Evolutionary conservation across 441 rosid genomes (phyloP).

Genomic region (Syzygium syzygioides): DNA sequence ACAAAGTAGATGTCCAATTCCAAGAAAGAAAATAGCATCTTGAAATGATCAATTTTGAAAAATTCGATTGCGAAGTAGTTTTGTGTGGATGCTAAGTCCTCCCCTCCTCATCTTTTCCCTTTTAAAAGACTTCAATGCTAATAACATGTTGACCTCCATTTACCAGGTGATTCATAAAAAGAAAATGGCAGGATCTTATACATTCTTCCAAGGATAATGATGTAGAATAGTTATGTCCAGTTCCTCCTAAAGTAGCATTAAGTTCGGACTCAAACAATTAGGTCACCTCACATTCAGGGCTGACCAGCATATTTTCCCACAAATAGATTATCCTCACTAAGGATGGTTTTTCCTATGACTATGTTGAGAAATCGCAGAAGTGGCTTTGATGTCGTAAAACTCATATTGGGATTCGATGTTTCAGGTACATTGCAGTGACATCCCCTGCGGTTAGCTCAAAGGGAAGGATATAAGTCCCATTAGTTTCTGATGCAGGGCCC

Average conservation of each 20-base stretch:
- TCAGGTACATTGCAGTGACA: not conserved
- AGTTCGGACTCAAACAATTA: not conserved
- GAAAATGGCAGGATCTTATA: not conserved
- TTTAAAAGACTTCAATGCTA: not conserved
- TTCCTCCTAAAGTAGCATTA: not conserved
- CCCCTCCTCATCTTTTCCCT: not conserved
- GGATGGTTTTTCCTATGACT: not conserved
- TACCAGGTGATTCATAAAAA: not conserved
- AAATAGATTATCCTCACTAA: not conserved
- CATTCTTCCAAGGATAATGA: not conserved
- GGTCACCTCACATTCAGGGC: not conserved
- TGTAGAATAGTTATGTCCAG: not conserved
- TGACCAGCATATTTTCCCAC: not conserved
- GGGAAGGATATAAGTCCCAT: not conserved
- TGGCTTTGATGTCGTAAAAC: not conserved
- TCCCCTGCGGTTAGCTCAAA: not conserved
- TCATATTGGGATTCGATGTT: not conserved
- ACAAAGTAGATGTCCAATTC: not conserved
- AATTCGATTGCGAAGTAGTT: not conserved
- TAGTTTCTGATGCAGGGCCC: not conserved
- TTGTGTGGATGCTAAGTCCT: not conserved
- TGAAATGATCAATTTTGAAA: not conserved
- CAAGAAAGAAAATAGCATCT: not conserved
- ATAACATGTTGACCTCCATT: not conserved
- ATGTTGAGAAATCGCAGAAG: not conserved